Percentiles rank a stretch among this genome's conserved stretches.
Conservation (phyloP, 176 grass and related monocot species). For the Melocanna baccifera region DNA sequence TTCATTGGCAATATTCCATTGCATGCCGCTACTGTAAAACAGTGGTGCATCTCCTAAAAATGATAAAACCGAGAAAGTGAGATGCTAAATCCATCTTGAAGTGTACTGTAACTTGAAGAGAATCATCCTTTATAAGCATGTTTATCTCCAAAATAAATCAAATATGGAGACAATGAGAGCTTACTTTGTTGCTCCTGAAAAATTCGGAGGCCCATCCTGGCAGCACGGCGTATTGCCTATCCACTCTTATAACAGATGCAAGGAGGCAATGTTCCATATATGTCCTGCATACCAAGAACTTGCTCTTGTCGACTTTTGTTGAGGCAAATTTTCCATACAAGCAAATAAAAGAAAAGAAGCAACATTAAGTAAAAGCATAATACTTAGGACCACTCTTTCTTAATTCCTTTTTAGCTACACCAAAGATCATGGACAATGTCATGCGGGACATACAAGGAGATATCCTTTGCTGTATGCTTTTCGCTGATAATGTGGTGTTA, state of each 20-base stretch:
- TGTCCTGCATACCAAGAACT: conserved; percentile 44
- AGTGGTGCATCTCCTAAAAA: conserved; percentile 25
- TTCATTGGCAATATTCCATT: not conserved
- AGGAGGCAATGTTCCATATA: conserved; percentile 26
- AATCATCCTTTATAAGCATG: not conserved
- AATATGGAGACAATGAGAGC: not conserved
- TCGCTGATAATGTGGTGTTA: no score
- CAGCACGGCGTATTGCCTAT: not conserved
- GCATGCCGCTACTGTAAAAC: not conserved
- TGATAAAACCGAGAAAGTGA: not conserved
- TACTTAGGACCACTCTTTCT: no score
- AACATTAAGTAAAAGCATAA: no score
- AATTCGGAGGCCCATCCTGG: conserved; percentile 21
- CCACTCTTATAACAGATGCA: conserved; percentile 4
- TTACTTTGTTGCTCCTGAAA: conserved; percentile 21
- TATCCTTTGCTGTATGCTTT: no score
- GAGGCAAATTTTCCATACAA: no score
- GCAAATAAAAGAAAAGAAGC: no score
- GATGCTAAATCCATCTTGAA: conserved; percentile 3
- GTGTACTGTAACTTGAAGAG: not conserved
- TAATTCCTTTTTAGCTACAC: no score
- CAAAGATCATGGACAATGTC: no score
- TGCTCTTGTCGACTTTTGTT: conserved; percentile 12
- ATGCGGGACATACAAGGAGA: no score
- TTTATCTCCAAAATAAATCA: not conserved